Evolutionary conservation across 441 rosid genomes (phyloP).

Genomic region (Viola pubescens): DNA sequence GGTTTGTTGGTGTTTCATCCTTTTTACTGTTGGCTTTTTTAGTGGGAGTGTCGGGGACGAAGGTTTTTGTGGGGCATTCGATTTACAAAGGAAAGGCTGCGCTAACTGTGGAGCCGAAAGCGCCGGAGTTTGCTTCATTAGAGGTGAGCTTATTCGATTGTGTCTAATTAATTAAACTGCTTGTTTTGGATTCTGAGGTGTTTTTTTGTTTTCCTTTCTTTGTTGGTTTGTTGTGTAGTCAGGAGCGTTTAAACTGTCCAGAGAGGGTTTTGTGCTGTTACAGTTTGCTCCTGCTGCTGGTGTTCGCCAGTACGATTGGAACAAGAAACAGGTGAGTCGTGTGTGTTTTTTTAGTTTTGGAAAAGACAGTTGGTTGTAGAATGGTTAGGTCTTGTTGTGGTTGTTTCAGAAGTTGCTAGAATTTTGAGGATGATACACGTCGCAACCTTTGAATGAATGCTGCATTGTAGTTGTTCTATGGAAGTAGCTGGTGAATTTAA

Average conservation of each 20-base stretch:
- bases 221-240: constrained; percentile 39
- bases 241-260: constrained; percentile 65
- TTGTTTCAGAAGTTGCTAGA: background rate
- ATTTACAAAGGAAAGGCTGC: constrained; percentile 97
- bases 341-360: background rate
- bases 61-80: constrained; percentile 68
- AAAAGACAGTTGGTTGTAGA: background rate
- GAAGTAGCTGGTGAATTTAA: too few species aligned
- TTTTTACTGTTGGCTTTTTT: background rate
- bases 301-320: constrained; percentile 82
- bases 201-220: background rate
- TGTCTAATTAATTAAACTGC: background rate
- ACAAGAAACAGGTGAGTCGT: constrained; percentile 66
- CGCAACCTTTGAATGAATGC: background rate
- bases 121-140: constrained; percentile 72
- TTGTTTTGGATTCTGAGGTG: background rate
- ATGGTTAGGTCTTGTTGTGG: background rate
- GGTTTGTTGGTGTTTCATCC: background rate
- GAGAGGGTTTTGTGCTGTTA: constrained; percentile 61
- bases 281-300: constrained; percentile 91
- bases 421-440: too few species aligned
- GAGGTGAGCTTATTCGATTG: constrained; percentile 33
- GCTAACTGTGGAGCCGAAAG: constrained; percentile 67
- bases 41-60: background rate
- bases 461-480: too few species aligned